Evolutionary conservation across 805 yeast species (phyloP).

Genomic region (Brettanomyces sp.): DNA sequence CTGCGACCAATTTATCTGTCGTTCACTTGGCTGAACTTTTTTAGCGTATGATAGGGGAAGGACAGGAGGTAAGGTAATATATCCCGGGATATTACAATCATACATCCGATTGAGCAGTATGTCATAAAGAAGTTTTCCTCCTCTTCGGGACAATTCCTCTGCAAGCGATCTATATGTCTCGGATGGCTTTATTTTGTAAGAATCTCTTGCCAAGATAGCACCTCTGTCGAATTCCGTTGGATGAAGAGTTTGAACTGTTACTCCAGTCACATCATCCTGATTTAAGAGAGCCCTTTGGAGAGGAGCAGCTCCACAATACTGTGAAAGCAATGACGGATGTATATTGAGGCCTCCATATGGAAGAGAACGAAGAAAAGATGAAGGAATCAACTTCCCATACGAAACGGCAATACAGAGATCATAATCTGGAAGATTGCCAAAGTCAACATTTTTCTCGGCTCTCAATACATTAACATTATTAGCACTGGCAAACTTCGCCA

Average conservation of each 20-base stretch:
- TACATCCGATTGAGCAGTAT: conserved; percentile 30
- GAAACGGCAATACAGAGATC: conserved; percentile 85
- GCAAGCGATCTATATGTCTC: conserved; percentile 41
- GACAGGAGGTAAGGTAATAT: conserved; percentile 13
- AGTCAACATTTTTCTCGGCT: conserved; percentile 42
- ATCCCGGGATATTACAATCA: conserved; percentile 9
- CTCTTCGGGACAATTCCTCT: conserved; percentile 44
- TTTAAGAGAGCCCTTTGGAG: conserved; percentile 70
- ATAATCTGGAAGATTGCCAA: conserved; percentile 24
- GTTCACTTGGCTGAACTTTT: conserved; percentile 36
- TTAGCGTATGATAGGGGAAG: conserved; percentile 45
- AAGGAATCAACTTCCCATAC: conserved; percentile 76
- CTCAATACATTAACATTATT: conserved; percentile 31
- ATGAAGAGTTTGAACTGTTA: conserved; percentile 81
- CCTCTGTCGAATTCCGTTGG: conserved; percentile 84
- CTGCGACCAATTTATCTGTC: conserved; percentile 39
- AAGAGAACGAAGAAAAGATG: conserved; percentile 36
- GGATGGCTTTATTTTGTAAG: conserved; percentile 26
- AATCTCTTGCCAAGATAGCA: conserved; percentile 50
- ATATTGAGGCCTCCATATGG: conserved; percentile 73
- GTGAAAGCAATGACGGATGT: conserved; percentile 86
- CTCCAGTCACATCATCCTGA: conserved; percentile 61
- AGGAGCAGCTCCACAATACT: conserved; percentile 83
- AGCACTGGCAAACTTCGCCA: conserved; percentile 31
- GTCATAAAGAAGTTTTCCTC: conserved; percentile 47